Evolutionary conservation across 2,329 filamentous ascomycete genomes (phyloP), one percentile per base, ranked within the genome.

Genomic region (Fusarium virguliforme): DNA sequence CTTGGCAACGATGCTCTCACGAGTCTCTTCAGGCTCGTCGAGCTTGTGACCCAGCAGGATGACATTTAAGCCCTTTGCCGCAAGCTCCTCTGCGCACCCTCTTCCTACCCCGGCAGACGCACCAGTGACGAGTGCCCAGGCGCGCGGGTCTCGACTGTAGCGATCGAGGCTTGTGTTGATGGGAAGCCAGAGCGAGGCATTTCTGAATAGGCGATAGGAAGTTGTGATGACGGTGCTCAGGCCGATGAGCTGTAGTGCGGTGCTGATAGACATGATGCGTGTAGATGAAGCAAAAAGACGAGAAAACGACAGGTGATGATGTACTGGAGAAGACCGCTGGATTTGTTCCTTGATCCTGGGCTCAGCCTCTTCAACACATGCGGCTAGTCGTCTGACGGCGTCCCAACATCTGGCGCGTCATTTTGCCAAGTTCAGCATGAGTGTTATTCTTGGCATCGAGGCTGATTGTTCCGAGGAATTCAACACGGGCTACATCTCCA

Each of bases 41-140:
- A 6, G 22, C 10, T 48, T 37, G 8, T 59, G 56, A 2, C 56
- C 56, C 4, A 35, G 15, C 7, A 59, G 28, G 5, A 59, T 38
- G 15, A 50, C 32, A 4, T 50, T 38, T 40, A 59, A 59, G 3
- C 56, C 41, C 8, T 30, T 34, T 37, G 10, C 32, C 6, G 41
- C 41, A 22, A 59, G 32, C n/a, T 59, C 41, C 22, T 59, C 37
- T 0, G 32, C 22, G 2, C 41, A 13, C 4, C 56, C 56, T 15
- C 18, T 22, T 8, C 56, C 56, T 18, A 59, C 50, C 6, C 56
- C 56, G 3, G 56, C 56, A 35, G 56, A 59, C 4, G 56, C 41
- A 4, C 32, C 56, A 6, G 56, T 59, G 6, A 59, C 22, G 7
- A 58, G 8, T 1, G 55, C 55, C 55, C 55, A 58, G 15, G 55